Base-by-base conservation (phyloP, 2,329 filamentous ascomycete species). In the Cytospora piceae region DNA sequence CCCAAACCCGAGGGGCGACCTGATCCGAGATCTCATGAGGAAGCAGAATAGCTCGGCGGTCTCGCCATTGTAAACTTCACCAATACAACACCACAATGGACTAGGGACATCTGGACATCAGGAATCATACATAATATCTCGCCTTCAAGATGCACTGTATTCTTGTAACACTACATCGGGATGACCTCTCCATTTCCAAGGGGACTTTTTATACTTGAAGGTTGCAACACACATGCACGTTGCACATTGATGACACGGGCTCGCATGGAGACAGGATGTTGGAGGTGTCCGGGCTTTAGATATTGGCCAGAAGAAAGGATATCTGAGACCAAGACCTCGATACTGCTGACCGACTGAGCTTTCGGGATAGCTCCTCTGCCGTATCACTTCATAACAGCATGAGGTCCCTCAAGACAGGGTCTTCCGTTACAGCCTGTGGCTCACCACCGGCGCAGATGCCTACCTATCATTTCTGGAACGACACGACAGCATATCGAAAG, bases 401-500 rank as follows among this genome's bases (percentile, higher is more conserved):
- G 34, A 12, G 9, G 34, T 37, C 34, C 12, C 34, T 37, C 34
- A 37, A 54, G 57, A 56, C 32, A 56, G 22, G 17, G 52, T 15
- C 24, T n/a, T 53, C 5, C 15, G 9, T 31, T 27, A n/a, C 24
- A 5, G 31, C 27, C 27, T 29, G 32, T 37, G 29, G 53, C 14
- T 37, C 20, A 37, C 34, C 39, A 17, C 24, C 37, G 15, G 20
- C 58, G 22, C 24, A 27, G 4, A 22, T 62, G 20, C 22, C n/a
- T 37, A 9, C 17, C 24, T 24, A 4, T 67, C 42, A 72, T 69
- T 86, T 87, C 70, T 80, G 74, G 70, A 87, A 87, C 17, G 79
- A 80, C 79, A 87, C 84, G 14, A 87, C 82, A 22, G 83, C 83
- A 71, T 87, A 88, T 46, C 81, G 77, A 72, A 88, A 87, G 11